Base-by-base conservation (phyloP, 805 yeast species). In the Sugiyamaella marilandica region DNA sequence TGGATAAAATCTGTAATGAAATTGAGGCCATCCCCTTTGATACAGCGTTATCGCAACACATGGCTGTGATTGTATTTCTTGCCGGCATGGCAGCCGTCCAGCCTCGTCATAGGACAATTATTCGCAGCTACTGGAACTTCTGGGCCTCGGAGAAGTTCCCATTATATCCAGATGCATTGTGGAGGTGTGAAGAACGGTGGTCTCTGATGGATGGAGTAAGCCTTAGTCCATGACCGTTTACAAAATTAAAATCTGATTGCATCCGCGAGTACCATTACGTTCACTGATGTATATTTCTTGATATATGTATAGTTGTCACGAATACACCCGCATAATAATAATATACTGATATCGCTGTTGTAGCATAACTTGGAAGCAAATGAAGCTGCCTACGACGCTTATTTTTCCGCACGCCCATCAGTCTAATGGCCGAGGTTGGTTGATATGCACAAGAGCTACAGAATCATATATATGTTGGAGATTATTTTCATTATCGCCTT, bases 101-200 rank as follows among this genome's bases (percentile, higher is more conserved):
- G 9, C 37, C 11, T 10, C 44, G 45, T 13, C 56, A 56, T 32
- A 48, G 54, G 13, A 41, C 37, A 1, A 35, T 52, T 21, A 45
- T 56, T 33, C 45, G 44, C 13, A 33, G 48, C 10, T 56, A 56
- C 41, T 56, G 59, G 59, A 34, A 31, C 9, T 55, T 45, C 26
- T 56, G 59, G 58, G 26, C 49, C 18, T 39, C 50, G 3, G 56
- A 52, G 21, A 49, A 44, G 44, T 56, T 56, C 36, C 59, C 59
- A 1, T 46, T 56, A 11, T 56, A 56, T 35, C 41, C 50, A 10
- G 57, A 50, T 45, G 58, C 59, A 5, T 41, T 54, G n/a, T 44
- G 55, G 54, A 26, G 24, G 34, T 55, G 58, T 19, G 54, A 56
- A 48, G 41, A 52, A 18, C 19, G 16, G 19, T 54, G 57, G 57